Evolutionary conservation across 306 rosid species (phyloP).

Genomic region (Sphenostylis stenocarpa): DNA sequence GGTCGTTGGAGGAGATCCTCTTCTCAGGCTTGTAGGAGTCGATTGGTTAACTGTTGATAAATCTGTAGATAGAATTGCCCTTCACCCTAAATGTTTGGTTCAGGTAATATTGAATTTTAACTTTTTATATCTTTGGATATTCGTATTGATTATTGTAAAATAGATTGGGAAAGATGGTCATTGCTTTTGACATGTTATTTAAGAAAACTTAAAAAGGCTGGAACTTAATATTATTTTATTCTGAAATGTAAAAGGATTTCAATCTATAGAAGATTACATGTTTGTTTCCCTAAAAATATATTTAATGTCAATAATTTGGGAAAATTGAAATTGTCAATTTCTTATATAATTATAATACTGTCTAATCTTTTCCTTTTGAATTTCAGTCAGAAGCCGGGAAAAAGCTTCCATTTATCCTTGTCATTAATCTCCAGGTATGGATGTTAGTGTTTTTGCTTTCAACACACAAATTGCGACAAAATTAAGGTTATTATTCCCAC

Average conservation of each 20-base stretch:
- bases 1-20: conserved; percentile 95
- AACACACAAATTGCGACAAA: not conserved
- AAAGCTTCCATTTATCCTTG: conserved; percentile 82
- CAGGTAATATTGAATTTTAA: conserved; percentile 58
- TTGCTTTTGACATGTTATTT: not conserved
- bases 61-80: conserved; percentile 60
- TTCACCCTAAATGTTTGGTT: conserved; percentile 70
- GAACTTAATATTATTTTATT: not conserved
- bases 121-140: conserved; percentile 9
- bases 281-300: not conserved
- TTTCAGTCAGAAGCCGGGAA: conserved; percentile 85
- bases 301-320: not conserved
- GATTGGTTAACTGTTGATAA: conserved; percentile 87
- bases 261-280: not conserved
- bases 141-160: not conserved
- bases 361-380: conserved; percentile 42
- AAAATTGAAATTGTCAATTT: conserved; percentile 16
- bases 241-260: not conserved
- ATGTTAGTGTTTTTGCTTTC: conserved; percentile 3
- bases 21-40: conserved; percentile 79
- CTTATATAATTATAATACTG: not conserved
- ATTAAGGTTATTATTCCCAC: not conserved
- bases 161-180: conserved; percentile 11
- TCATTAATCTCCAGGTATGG: conserved; percentile 92
- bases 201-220: not conserved